phyloP scores from a whole-genome alignment of 495 filamentous ascomycete species.

The Neurospora pannonica region DNA sequence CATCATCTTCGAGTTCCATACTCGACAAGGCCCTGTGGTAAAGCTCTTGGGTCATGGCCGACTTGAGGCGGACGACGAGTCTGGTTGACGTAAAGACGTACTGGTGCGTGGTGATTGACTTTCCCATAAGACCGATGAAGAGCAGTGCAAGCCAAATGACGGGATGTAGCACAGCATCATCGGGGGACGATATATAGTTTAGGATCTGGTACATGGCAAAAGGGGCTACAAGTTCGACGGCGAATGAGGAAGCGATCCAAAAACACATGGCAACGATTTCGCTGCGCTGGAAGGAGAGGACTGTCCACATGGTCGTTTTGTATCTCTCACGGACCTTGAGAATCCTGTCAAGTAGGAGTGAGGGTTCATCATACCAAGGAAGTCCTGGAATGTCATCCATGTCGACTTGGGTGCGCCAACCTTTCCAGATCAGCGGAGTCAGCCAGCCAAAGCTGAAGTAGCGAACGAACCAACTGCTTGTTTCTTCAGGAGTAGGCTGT shows the following conservation, averaged over 20 bases:
- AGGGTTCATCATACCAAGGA: conserved; percentile 41
- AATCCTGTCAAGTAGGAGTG: conserved; percentile 29
- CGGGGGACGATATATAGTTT: conserved; percentile 27
- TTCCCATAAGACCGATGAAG: conserved; percentile 33
- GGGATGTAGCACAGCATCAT: conserved; percentile 27
- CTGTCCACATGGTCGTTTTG: conserved; percentile 32
- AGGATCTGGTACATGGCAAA: conserved; percentile 38
- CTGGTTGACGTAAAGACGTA: conserved; percentile 41
- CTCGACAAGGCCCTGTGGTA: conserved; percentile 41
- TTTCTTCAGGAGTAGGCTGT: conserved; percentile 36
- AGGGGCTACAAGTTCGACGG: conserved; percentile 33
- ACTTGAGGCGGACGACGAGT: conserved; percentile 35
- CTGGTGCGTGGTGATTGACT: conserved; percentile 36
- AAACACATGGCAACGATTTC: conserved; percentile 31
- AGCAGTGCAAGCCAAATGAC: conserved; percentile 36
- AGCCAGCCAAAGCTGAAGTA: conserved; percentile 42
- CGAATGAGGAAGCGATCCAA: conserved; percentile 24
- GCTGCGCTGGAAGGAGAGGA: conserved; percentile 26
- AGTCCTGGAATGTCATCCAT: conserved; percentile 39
- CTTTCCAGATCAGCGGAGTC: conserved; percentile 36
- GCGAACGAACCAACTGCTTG: conserved; percentile 38
- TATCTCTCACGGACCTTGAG: conserved; percentile 27
- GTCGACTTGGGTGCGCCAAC: conserved; percentile 30
- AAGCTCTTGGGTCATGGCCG: conserved; percentile 40
- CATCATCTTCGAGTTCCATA: conserved; percentile 34